Evolutionary conservation across 2,329 filamentous ascomycete species (phyloP).

Genomic region (Hymenoscyphus occultus): DNA sequence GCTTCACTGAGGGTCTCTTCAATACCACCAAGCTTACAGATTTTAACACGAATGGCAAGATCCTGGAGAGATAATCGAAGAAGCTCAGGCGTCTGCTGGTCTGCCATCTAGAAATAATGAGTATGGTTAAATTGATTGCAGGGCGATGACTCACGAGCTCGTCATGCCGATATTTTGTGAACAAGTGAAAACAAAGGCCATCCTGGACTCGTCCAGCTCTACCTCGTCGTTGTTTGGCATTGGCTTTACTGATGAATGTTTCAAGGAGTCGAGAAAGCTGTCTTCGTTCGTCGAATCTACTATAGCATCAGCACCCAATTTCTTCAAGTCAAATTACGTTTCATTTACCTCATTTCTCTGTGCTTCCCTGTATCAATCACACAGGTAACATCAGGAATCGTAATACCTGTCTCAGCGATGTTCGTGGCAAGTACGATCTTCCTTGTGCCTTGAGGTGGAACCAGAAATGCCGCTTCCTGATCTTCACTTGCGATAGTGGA

Average conservation of each 20-base stretch:
- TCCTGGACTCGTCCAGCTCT: slow-evolving; percentile 94
- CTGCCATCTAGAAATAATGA: slow-evolving; percentile 56
- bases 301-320: slow-evolving; percentile 6
- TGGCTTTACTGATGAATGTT: slow-evolving; percentile 91
- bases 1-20: slow-evolving; percentile 86
- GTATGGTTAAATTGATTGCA: background rate
- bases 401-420: slow-evolving; percentile 97
- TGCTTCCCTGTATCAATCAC: slow-evolving; percentile 97
- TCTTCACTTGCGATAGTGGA: slow-evolving; percentile 95
- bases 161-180: slow-evolving; percentile 87
- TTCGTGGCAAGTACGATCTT: slow-evolving; percentile 98
- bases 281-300: slow-evolving; percentile 76
- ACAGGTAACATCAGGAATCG: slow-evolving; percentile 95
- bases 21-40: slow-evolving; percentile 91
- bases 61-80: slow-evolving; percentile 91
- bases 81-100: slow-evolving; percentile 96
- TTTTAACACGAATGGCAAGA: slow-evolving; percentile 92
- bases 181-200: slow-evolving; percentile 92
- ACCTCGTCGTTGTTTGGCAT: slow-evolving; percentile 91
- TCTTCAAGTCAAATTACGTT: background rate
- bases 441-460: slow-evolving; percentile 76
- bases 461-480: slow-evolving; percentile 85
- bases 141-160: slow-evolving; percentile 43
- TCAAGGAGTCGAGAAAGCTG: slow-evolving; percentile 90
- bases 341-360: slow-evolving; percentile 74